Percentiles rank a stretch among this genome's conserved stretches.
These are phyloP conservation scores for Ophiocordyceps sinensis DNA, from an alignment of 2,329 filamentous ascomycete genomes.

Conservation along the genomic window DNA sequence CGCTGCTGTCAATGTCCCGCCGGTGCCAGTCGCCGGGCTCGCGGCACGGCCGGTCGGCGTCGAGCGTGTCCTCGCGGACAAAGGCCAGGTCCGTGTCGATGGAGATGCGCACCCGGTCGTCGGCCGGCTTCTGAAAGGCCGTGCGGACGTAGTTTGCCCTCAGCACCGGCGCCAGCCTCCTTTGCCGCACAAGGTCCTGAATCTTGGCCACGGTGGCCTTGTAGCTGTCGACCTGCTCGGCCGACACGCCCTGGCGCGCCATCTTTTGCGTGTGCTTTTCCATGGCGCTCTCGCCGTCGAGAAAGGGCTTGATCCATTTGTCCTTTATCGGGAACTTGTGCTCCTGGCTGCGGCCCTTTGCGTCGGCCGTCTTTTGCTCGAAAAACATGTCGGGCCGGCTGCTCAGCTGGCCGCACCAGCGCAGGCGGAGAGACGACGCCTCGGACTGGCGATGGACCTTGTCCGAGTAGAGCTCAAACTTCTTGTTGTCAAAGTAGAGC, in stretches of 20 bases:
- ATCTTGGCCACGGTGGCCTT: constrained; percentile 61
- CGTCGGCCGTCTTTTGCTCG: constrained; percentile 77
- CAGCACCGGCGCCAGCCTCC: constrained; percentile 68
- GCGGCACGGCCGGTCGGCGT: constrained; percentile 72
- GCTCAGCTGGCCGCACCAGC: constrained; percentile 81
- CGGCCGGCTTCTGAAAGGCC: constrained; percentile 89
- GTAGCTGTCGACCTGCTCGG: constrained; percentile 52
- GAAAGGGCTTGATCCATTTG: constrained; percentile 81
- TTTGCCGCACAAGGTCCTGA: constrained; percentile 63
- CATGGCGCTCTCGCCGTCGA: constrained; percentile 78
- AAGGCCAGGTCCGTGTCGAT: constrained; percentile 88
- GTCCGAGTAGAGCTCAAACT: constrained; percentile 72
- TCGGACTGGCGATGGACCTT: constrained; percentile 67
- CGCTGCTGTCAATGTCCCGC: constrained; percentile 68
- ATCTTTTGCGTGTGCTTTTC: constrained; percentile 85
- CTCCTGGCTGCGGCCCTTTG: constrained; percentile 65
- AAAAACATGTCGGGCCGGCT: constrained; percentile 67
- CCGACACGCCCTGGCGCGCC: constrained; percentile 56
- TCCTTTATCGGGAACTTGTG: constrained; percentile 76
- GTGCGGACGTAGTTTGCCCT: constrained; percentile 89
- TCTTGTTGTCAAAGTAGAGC: constrained; percentile 83
- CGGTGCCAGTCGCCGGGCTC: constrained; percentile 85
- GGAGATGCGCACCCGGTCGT: constrained; percentile 79
- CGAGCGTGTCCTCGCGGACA: constrained; percentile 65
- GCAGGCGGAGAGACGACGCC: constrained; percentile 68